These are phyloP conservation scores for Cadophora gregata DNA, from an alignment of 2,329 filamentous ascomycete genomes.

Conservation along the genomic window DNA sequence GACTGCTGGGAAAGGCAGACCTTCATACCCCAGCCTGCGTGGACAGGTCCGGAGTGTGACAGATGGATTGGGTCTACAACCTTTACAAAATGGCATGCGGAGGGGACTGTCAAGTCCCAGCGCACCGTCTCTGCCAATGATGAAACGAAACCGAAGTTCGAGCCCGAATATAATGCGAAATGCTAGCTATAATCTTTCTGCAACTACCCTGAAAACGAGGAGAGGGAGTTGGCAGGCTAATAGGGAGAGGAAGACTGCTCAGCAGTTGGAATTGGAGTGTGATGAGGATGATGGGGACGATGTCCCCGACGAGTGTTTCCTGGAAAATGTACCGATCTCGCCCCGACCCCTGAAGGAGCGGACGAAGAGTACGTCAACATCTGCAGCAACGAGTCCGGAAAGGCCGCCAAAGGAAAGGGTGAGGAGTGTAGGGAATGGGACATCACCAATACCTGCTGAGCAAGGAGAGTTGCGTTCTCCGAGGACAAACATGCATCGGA, in stretches of 20 bases:
- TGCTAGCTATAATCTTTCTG: slow-evolving; percentile 36
- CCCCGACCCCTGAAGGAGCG: slow-evolving; percentile 68
- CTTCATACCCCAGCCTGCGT: slow-evolving; percentile 36
- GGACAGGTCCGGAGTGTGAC: slow-evolving; percentile 38
- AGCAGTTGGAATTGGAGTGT: slow-evolving; percentile 77
- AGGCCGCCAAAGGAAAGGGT: slow-evolving; percentile 40
- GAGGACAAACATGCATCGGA: slow-evolving; percentile 50
- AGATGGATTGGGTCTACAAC: slow-evolving; percentile 42
- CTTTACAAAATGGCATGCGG: slow-evolving; percentile 34
- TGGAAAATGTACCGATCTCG: slow-evolving; percentile 84
- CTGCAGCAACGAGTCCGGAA: slow-evolving; percentile 48
- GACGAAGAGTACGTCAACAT: slow-evolving; percentile 58
- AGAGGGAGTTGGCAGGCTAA: slow-evolving; percentile 71
- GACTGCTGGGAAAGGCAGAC: slow-evolving; percentile 35
- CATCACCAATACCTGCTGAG: slow-evolving; percentile 62
- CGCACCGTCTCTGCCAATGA: slow-evolving; percentile 33
- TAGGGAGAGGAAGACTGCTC: slow-evolving; percentile 67
- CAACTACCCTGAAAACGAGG: slow-evolving; percentile 32
- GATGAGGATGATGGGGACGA: slow-evolving; percentile 79
- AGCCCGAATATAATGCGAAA: slow-evolving; percentile 38
- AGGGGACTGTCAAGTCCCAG: slow-evolving; percentile 39
- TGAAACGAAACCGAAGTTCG: slow-evolving; percentile 41
- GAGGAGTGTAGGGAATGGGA: slow-evolving; percentile 60
- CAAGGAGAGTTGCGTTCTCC: slow-evolving; percentile 58
- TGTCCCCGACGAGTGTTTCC: slow-evolving; percentile 77